Evolutionary conservation across 1,139 yeast genomes (phyloP).

Genomic region (Candida neerlandica): DNA sequence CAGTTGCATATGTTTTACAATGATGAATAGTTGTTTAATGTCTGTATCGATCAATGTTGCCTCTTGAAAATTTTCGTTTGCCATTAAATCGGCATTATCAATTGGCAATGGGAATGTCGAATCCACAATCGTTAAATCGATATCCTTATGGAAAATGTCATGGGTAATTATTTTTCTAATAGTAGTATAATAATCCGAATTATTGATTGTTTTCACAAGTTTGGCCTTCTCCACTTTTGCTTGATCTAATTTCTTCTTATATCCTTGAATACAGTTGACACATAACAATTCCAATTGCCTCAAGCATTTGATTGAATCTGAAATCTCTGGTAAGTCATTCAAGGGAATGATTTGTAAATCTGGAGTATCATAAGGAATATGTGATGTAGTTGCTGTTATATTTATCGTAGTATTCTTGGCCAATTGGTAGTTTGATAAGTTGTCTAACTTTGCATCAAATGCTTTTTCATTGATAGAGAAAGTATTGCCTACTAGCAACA

Average conservation of each 20-base stretch:
- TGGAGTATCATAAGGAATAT: slow-evolving; percentile 44
- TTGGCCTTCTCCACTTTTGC: slow-evolving; percentile 36
- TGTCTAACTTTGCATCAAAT: slow-evolving; percentile 44
- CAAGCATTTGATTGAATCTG: slow-evolving; percentile 36
- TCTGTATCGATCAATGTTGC: slow-evolving; percentile 48
- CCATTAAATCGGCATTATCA: slow-evolving; percentile 14
- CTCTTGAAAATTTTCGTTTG: slow-evolving; percentile 24
- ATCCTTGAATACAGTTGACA: slow-evolving; percentile 46
- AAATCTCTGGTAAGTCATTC: slow-evolving; percentile 31
- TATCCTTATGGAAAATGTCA: slow-evolving; percentile 12
- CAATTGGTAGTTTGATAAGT: slow-evolving; percentile 42
- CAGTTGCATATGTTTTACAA: slow-evolving; percentile 24
- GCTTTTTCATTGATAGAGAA: slow-evolving; percentile 54
- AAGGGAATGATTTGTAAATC: slow-evolving; percentile 35
- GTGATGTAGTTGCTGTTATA: slow-evolving; percentile 39
- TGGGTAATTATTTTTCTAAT: slow-evolving; percentile 9
- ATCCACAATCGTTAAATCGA: slow-evolving; percentile 20
- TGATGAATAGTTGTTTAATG: slow-evolving; percentile 33
- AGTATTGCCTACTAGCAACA: slow-evolving; percentile 44
- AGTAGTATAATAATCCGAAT: slow-evolving; percentile 12
- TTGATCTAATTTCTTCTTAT: slow-evolving; percentile 47
- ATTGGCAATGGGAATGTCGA: slow-evolving; percentile 22
- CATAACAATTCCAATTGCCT: slow-evolving; percentile 39
- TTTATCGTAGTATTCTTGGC: slow-evolving; percentile 33
- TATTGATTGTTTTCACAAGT: slow-evolving; percentile 3